Evolutionary conservation across 768 basidiomycete species (phyloP).

Genomic region (Amanita pallidorosea): DNA sequence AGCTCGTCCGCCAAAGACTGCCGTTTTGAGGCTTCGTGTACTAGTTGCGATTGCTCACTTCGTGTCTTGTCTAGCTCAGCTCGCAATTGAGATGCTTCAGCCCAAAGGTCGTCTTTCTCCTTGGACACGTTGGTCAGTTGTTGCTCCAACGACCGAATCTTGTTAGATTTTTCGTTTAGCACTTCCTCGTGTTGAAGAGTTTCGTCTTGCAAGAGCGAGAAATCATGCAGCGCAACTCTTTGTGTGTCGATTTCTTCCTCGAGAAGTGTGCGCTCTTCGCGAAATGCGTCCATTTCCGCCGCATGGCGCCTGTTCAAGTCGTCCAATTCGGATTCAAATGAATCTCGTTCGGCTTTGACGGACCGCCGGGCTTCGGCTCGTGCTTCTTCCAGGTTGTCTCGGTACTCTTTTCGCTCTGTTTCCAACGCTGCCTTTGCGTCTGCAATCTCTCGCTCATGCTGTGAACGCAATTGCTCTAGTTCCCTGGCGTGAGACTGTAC

Average conservation of each 20-base stretch:
- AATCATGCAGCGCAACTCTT: slow-evolving; percentile 41
- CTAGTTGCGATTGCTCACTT: slow-evolving; percentile 48
- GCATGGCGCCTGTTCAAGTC: slow-evolving; percentile 39
- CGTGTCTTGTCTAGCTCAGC: slow-evolving; percentile 50
- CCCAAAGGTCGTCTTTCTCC: slow-evolving; percentile 33
- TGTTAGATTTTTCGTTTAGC: slow-evolving; percentile 37
- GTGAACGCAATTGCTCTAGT: slow-evolving; percentile 25
- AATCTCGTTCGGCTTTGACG: slow-evolving; percentile 36
- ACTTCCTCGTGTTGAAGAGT: slow-evolving; percentile 33
- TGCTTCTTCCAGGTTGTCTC: slow-evolving; percentile 22
- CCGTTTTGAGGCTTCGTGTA: slow-evolving; percentile 64
- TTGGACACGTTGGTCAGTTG: slow-evolving; percentile 35
- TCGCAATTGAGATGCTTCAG: slow-evolving; percentile 39
- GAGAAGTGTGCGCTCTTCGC: slow-evolving; percentile 37
- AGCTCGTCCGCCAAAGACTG: slow-evolving; percentile 67
- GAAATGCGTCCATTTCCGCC: slow-evolving; percentile 34
- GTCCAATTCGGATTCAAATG: slow-evolving; percentile 31
- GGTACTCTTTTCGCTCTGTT: slow-evolving; percentile 27
- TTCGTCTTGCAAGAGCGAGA: slow-evolving; percentile 35
- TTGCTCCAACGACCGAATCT: slow-evolving; percentile 37
- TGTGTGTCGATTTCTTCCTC: slow-evolving; percentile 50
- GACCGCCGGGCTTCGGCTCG: slow-evolving; percentile 2
- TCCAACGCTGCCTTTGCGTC: slow-evolving; percentile 22
- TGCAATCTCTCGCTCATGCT: slow-evolving; percentile 28
- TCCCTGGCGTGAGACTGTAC: slow-evolving; percentile 31